phyloP scores from a whole-genome alignment of 495 filamentous ascomycete genomes.

The Jackrogersella minutella region DNA sequence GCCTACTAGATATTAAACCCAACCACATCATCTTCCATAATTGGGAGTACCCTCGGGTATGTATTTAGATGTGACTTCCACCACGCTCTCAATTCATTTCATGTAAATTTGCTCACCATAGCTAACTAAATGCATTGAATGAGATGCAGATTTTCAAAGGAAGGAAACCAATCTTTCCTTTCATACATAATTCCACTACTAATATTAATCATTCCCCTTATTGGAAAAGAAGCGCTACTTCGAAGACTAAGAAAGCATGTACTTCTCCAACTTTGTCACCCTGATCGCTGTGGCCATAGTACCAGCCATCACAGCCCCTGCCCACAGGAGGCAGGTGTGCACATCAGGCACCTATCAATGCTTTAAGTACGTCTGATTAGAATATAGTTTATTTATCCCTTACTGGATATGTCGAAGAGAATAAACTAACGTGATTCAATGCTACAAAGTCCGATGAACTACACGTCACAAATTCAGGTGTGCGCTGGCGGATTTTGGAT shows the following conservation, averaged over 20 bases:
- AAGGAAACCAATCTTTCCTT: neutral
- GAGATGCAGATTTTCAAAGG: neutral
- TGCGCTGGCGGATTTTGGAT: neutral
- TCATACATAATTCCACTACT: neutral
- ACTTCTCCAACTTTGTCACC: neutral
- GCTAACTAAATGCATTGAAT: neutral
- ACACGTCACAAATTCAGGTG: neutral
- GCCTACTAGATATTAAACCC: too few relatives aligned
- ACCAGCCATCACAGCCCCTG: neutral
- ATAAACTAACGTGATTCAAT: neutral
- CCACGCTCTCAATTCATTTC: too few relatives aligned
- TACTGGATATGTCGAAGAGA: too few relatives aligned
- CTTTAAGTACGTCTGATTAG: conserved; percentile 18
- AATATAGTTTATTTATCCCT: too few relatives aligned
- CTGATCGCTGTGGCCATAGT: neutral
- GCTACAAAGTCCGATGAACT: neutral
- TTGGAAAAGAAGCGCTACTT: too few relatives aligned
- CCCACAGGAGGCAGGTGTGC: neutral
- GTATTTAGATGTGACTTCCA: too few relatives aligned
- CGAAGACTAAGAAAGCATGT: too few relatives aligned
- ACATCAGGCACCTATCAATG: conserved; percentile 15
- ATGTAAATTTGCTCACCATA: too few relatives aligned
- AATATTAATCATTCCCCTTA: too few relatives aligned
- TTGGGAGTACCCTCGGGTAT: too few relatives aligned
- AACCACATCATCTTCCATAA: too few relatives aligned